Evolutionary conservation across 345 rosid genomes (phyloP).

Genomic region (Lagerstroemia speciosa): DNA sequence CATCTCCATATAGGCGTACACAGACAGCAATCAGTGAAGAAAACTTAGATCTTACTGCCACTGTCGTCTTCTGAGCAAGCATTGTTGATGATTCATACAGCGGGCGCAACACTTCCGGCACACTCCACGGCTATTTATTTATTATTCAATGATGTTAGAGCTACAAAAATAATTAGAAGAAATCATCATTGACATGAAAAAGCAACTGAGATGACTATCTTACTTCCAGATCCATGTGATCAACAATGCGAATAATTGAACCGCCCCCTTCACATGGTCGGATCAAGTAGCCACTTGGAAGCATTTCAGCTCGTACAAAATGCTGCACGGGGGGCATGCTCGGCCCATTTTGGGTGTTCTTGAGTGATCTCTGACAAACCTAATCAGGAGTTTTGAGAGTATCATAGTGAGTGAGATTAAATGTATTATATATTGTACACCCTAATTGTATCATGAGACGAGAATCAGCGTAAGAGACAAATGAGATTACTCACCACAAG

Average conservation of each 20-base stretch:
- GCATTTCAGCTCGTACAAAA: constrained; percentile 98
- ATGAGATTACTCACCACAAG: constrained; percentile 61
- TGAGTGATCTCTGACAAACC: constrained; percentile 96
- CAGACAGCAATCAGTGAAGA: no score
- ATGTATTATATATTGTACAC: background rate
- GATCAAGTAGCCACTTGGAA: constrained; percentile 92
- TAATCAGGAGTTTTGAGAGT: constrained; percentile 1
- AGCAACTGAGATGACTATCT: background rate
- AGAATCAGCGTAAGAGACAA: background rate
- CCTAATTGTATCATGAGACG: background rate
- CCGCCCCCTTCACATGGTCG: constrained; percentile 99
- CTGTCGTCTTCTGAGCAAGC: constrained; percentile 95
- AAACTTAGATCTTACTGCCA: constrained; percentile 58
- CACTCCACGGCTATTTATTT: constrained; percentile 79
- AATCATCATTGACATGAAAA: background rate
- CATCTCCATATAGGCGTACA: constrained; percentile 1
- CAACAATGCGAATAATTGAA: constrained; percentile 90
- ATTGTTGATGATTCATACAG: constrained; percentile 88
- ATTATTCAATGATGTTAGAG: background rate
- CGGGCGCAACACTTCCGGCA: constrained; percentile 96
- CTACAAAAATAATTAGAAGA: constrained; percentile 1
- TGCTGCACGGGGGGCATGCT: constrained; percentile 93
- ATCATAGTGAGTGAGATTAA: background rate
- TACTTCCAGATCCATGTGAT: constrained; percentile 98
- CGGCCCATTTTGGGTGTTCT: constrained; percentile 92